Evolutionary conservation across 1,284 basidiomycete species (phyloP).

Genomic region (Cystobasidiaceae sp.): DNA sequence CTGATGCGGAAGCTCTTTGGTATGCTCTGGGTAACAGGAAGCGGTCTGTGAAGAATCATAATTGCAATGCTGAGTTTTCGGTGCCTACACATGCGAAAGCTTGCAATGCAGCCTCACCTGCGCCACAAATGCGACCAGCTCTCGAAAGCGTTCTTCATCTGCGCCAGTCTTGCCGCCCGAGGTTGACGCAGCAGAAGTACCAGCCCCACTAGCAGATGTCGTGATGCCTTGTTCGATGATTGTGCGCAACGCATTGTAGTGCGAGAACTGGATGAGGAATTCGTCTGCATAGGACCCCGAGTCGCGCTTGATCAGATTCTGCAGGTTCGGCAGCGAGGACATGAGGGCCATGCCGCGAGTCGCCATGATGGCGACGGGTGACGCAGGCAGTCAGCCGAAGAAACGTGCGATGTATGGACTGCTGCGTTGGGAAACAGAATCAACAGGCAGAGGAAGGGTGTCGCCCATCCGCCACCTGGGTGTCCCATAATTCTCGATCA

Average conservation of each 20-base stretch:
- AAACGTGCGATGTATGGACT: neutral
- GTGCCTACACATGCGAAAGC: neutral
- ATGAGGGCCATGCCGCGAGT: slow-evolving; percentile 49
- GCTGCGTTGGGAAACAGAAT: neutral
- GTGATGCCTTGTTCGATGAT: slow-evolving; percentile 61
- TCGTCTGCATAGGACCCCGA: slow-evolving; percentile 88
- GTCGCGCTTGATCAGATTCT: slow-evolving; percentile 92
- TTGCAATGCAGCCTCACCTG: slow-evolving; percentile 54
- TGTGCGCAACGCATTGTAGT: slow-evolving; percentile 80
- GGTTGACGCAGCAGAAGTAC: slow-evolving; percentile 24
- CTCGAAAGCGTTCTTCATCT: slow-evolving; percentile 70
- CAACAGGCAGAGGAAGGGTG: neutral
- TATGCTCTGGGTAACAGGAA: slow-evolving; percentile 82
- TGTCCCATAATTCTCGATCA: too few species aligned
- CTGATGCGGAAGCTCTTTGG: slow-evolving; percentile 71
- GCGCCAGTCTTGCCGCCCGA: slow-evolving; percentile 51
- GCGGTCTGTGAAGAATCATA: slow-evolving; percentile 57
- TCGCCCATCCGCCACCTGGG: neutral
- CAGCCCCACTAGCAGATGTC: slow-evolving; percentile 30
- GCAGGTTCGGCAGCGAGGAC: slow-evolving; percentile 62
- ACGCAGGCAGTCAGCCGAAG: neutral
- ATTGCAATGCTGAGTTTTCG: neutral
- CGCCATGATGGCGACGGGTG: neutral
- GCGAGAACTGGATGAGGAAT: slow-evolving; percentile 97
- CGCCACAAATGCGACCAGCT: slow-evolving; percentile 77